Conservation (phyloP, 768 basidiomycete species). For the Termitomyces sp. region DNA sequence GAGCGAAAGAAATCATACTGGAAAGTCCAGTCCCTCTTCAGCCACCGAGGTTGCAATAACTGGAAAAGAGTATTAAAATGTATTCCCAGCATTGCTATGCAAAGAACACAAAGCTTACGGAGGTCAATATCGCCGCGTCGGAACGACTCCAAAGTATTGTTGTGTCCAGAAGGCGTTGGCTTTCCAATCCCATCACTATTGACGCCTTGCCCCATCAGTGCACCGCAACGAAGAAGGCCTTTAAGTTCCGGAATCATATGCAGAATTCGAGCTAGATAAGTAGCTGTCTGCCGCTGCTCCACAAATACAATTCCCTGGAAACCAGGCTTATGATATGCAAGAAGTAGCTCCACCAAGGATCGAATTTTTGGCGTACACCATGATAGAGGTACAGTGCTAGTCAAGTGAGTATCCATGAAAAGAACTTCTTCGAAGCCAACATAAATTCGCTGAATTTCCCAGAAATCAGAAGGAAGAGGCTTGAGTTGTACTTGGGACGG, state of each 20-base stretch:
- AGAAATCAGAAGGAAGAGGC: conserved; percentile 33
- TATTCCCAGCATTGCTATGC: not conserved
- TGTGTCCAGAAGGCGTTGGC: conserved; percentile 40
- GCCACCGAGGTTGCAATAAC: conserved; percentile 86
- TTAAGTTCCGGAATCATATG: conserved; percentile 54
- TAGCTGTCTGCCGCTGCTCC: conserved; percentile 78
- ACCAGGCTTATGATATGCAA: conserved; percentile 43
- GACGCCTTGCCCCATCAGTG: conserved; percentile 70
- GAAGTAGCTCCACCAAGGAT: conserved; percentile 57
- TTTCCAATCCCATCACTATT: conserved; percentile 38
- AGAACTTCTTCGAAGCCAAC: conserved; percentile 48
- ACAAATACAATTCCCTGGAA: conserved; percentile 90
- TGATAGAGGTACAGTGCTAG: conserved; percentile 38
- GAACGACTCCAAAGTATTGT: conserved; percentile 63
- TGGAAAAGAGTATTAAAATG: conserved; percentile 17
- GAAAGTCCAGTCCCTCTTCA: conserved; percentile 91
- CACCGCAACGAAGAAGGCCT: conserved; percentile 54
- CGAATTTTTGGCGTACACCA: conserved; percentile 77
- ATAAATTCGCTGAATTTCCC: conserved; percentile 33
- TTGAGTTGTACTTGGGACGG: conserved; percentile 13
- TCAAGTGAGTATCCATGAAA: conserved; percentile 22
- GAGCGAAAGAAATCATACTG: conserved; percentile 33
- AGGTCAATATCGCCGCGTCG: conserved; percentile 63
- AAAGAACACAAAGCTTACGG: conserved; percentile 38
- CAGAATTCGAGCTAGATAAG: conserved; percentile 63